Percentiles rank a stretch among this genome's conserved stretches.
Evolutionary conservation across 2,329 filamentous ascomycete genomes (phyloP).

Genomic region (Drechslera avenae): DNA sequence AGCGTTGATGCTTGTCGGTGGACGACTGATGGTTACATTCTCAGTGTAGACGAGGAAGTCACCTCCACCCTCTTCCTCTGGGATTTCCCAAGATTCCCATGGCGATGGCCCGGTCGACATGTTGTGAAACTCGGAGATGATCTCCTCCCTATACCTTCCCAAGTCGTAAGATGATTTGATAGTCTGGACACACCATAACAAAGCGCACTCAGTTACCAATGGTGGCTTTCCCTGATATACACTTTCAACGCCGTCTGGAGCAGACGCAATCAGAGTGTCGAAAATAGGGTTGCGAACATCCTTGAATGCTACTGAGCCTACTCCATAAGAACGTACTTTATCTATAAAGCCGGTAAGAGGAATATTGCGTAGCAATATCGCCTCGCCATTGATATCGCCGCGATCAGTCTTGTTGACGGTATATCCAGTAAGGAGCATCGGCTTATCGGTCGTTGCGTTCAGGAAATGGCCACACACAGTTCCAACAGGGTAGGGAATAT

Average conservation of each 20-base stretch:
- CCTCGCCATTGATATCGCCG: slow-evolving; percentile 10
- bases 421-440: slow-evolving; percentile 31
- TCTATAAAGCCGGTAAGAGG: slow-evolving; percentile 10
- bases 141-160: slow-evolving; percentile 26
- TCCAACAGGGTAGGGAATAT: slow-evolving; percentile 15
- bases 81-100: slow-evolving; percentile 10
- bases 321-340: slow-evolving; percentile 5
- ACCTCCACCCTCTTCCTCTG: neutral
- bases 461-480: slow-evolving; percentile 38
- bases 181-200: slow-evolving; percentile 37
- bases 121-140: slow-evolving; percentile 11
- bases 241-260: neutral
- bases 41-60: slow-evolving; percentile 6
- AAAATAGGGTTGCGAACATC: slow-evolving; percentile 21
- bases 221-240: slow-evolving; percentile 19
- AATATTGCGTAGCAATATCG: slow-evolving; percentile 15
- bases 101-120: slow-evolving; percentile 10
- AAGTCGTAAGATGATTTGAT: slow-evolving; percentile 28
- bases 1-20: neutral
- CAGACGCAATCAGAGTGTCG: slow-evolving; percentile 20
- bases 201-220: slow-evolving; percentile 24
- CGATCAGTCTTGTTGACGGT: neutral
- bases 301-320: slow-evolving; percentile 28
- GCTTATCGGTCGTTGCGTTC: slow-evolving; percentile 15
- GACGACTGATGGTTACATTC: slow-evolving; percentile 16